These are phyloP conservation scores for Lactifluus hygrophoroides DNA, from an alignment of 768 basidiomycete species.

Conservation along the genomic window DNA sequence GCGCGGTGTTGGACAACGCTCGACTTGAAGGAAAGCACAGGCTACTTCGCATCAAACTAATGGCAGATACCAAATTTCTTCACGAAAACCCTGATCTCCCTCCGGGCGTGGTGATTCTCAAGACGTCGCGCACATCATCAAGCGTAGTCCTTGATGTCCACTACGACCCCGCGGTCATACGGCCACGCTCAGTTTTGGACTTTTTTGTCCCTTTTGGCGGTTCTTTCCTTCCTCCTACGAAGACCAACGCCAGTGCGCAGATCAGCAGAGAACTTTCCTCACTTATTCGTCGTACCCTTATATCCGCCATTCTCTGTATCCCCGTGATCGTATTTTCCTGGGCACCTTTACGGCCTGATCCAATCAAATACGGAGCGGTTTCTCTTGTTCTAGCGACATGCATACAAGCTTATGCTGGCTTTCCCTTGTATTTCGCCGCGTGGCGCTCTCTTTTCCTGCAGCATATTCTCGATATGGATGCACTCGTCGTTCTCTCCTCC, in stretches of 20 bases:
- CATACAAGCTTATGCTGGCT: conserved; percentile 30
- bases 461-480: conserved; percentile 32
- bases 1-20: background rate
- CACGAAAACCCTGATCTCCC: background rate
- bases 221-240: conserved; percentile 24
- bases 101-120: background rate
- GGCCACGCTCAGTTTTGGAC: conserved; percentile 29
- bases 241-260: conserved; percentile 21
- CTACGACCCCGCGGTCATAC: conserved; percentile 24
- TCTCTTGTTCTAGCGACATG: conserved; percentile 33
- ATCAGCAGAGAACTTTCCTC: conserved; percentile 28
- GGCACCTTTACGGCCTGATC: conserved; percentile 30
- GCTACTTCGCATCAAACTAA: conserved; percentile 6
- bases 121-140: background rate
- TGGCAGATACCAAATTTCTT: background rate
- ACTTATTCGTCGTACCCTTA: conserved; percentile 26
- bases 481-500: conserved; percentile 33
- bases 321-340: conserved; percentile 38
- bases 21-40: conserved; percentile 3
- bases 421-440: conserved; percentile 31
- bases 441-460: conserved; percentile 31
- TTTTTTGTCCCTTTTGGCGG: conserved; percentile 21
- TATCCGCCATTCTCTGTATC: conserved; percentile 29
- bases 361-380: conserved; percentile 29
- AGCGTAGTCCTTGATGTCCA: conserved; percentile 7